Conservation (phyloP, 2,329 filamentous ascomycete genomes). For the Tolypocladium capitatum region DNA sequence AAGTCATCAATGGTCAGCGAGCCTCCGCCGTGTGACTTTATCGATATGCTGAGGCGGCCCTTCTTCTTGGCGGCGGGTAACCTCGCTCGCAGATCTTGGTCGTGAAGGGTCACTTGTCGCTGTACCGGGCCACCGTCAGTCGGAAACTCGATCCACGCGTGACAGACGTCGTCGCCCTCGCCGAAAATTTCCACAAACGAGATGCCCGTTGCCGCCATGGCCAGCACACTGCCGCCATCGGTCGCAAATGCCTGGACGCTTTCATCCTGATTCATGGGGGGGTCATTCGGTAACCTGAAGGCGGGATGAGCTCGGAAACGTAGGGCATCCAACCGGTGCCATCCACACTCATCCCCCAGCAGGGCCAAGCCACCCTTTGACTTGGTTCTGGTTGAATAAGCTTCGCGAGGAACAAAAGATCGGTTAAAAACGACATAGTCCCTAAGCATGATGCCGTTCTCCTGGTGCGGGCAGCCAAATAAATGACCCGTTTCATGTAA, state of each 20-base stretch:
- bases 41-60: constrained; percentile 53
- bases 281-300: constrained; percentile 72
- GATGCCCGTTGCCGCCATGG: constrained; percentile 70
- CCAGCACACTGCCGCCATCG: constrained; percentile 60
- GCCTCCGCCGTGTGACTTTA: constrained; percentile 66
- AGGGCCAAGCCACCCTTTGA: constrained; percentile 65
- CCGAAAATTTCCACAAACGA: constrained; percentile 73
- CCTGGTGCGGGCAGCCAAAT: constrained; percentile 81
- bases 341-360: constrained; percentile 71
- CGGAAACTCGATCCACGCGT: constrained; percentile 67
- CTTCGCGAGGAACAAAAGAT: constrained; percentile 67
- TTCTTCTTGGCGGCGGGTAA: constrained; percentile 63
- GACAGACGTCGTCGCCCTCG: constrained; percentile 71
- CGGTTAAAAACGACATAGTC: constrained; percentile 80
- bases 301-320: constrained; percentile 84
- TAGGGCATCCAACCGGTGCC: constrained; percentile 81
- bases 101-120: constrained; percentile 60
- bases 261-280: constrained; percentile 47
- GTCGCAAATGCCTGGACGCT: constrained; percentile 80
- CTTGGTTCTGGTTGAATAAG: constrained; percentile 77
- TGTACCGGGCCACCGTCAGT: constrained; percentile 49
- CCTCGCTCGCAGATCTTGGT: constrained; percentile 57
- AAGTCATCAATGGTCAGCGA: constrained; percentile 69
- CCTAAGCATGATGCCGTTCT: constrained; percentile 80
- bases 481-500: constrained; percentile 83